Evolutionary conservation across 148 eudicot genomes (phyloP).

Genomic region (Rhododendron molle): DNA sequence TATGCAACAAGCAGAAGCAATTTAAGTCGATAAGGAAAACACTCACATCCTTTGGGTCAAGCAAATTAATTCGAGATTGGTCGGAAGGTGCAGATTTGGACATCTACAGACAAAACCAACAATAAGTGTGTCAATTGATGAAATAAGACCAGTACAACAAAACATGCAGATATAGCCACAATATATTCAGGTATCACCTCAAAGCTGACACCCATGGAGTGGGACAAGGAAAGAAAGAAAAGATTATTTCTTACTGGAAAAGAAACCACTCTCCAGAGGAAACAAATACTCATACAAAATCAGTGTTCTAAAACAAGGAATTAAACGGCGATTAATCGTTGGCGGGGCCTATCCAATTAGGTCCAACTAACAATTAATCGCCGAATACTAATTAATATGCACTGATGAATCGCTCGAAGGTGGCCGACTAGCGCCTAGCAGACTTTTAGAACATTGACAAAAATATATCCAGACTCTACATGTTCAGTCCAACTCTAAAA

Average conservation of each 20-base stretch:
- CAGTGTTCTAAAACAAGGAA: too few relatives aligned
- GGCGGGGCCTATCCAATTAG: too few relatives aligned
- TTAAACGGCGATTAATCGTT: too few relatives aligned
- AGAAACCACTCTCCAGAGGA: background rate
- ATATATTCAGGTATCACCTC: conserved; percentile 3
- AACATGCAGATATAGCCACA: background rate
- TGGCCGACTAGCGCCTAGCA: too few relatives aligned
- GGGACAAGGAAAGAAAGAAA: background rate
- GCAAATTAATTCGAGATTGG: conserved; percentile 86
- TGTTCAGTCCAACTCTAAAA: background rate
- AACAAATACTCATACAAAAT: background rate
- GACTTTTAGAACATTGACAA: too few relatives aligned
- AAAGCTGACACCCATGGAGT: conserved; percentile 2
- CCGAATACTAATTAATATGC: too few relatives aligned
- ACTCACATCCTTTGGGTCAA: conserved; percentile 95
- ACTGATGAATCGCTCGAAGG: too few relatives aligned
- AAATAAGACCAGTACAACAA: background rate
- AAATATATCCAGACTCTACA: background rate
- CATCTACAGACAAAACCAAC: conserved; percentile 57
- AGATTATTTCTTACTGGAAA: background rate
- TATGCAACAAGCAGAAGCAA: background rate
- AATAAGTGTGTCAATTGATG: background rate
- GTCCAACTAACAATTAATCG: too few relatives aligned
- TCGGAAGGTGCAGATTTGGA: conserved; percentile 96
- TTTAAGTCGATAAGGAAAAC: background rate